Percentiles rank a stretch among this genome's conserved stretches.
These are phyloP conservation scores for Exophiala sp. DNA, from an alignment of 2,329 filamentous ascomycete genomes.

Conservation along the genomic window DNA sequence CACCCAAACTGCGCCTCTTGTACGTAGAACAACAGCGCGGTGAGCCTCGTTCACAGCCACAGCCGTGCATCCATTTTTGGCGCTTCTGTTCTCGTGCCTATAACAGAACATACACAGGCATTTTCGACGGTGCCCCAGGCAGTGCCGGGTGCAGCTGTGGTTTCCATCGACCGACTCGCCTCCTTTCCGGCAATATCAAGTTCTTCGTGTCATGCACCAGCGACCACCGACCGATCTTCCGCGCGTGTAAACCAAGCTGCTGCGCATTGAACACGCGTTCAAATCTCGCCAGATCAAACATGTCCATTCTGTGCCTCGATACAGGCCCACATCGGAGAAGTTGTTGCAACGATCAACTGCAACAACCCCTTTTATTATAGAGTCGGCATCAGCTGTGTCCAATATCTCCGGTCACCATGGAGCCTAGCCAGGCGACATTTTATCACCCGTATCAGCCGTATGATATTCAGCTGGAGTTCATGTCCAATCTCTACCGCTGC, in stretches of 20 bases:
- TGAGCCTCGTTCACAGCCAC: neutral
- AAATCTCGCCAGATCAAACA: neutral
- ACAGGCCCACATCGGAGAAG: neutral
- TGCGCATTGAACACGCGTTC: neutral
- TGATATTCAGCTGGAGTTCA: conserved; percentile 79
- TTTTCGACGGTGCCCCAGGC: too few species aligned
- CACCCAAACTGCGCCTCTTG: too few species aligned
- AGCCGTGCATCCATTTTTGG: too few species aligned
- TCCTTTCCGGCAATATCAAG: too few species aligned
- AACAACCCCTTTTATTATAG: neutral
- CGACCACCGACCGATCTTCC: neutral
- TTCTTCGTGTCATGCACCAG: neutral
- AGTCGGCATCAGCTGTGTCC: neutral
- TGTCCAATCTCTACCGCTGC: conserved; percentile 73
- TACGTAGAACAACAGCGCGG: neutral
- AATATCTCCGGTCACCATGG: conserved; percentile 29
- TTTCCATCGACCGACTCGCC: neutral
- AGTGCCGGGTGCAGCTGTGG: neutral
- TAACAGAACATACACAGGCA: too few species aligned
- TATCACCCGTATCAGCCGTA: conserved; percentile 86
- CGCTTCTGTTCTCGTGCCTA: too few species aligned
- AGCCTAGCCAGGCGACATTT: conserved; percentile 52
- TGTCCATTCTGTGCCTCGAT: neutral
- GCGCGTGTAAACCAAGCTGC: neutral
- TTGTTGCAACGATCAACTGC: neutral